phyloP scores from a whole-genome alignment of 2,329 filamentous ascomycete genomes.

The Neopestalotiopsis rosae region DNA sequence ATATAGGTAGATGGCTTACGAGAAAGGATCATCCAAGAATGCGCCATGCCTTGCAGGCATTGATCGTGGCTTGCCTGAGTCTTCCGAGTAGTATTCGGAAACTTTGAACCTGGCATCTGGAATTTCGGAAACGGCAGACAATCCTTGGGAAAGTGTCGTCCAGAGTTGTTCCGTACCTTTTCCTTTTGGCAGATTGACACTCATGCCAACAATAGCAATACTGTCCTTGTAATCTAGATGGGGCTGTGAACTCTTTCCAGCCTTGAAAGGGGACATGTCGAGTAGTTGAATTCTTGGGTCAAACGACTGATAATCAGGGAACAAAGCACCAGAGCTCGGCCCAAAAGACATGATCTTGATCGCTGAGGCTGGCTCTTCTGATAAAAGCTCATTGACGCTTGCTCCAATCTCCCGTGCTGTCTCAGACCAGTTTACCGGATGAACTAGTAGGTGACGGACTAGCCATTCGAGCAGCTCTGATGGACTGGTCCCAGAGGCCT shows the following conservation, averaged over 20 bases:
- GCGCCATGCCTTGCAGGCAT: conserved; percentile 18
- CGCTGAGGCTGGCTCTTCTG: neutral
- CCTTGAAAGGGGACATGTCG: conserved; percentile 16
- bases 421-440: conserved; percentile 15
- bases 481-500: neutral
- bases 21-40: conserved; percentile 18
- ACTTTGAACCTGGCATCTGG: conserved; percentile 17
- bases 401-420: conserved; percentile 4
- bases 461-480: conserved; percentile 3
- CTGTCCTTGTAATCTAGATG: conserved; percentile 1
- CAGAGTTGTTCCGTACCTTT: conserved; percentile 15
- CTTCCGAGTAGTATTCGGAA: conserved; percentile 15
- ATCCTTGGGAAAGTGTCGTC: conserved; percentile 17
- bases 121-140: conserved; percentile 17
- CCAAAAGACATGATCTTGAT: conserved; percentile 14
- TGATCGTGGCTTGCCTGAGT: conserved; percentile 15
- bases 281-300: conserved; percentile 7
- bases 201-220: conserved; percentile 20
- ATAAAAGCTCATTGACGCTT: neutral
- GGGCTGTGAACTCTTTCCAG: neutral
- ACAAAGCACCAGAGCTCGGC: conserved; percentile 11
- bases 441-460: conserved; percentile 11
- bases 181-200: conserved; percentile 18
- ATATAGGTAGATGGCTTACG: conserved; percentile 5
- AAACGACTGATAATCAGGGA: conserved; percentile 8